Base-by-base conservation (phyloP, 805 yeast species). In the Ogataea pignaliae region DNA sequence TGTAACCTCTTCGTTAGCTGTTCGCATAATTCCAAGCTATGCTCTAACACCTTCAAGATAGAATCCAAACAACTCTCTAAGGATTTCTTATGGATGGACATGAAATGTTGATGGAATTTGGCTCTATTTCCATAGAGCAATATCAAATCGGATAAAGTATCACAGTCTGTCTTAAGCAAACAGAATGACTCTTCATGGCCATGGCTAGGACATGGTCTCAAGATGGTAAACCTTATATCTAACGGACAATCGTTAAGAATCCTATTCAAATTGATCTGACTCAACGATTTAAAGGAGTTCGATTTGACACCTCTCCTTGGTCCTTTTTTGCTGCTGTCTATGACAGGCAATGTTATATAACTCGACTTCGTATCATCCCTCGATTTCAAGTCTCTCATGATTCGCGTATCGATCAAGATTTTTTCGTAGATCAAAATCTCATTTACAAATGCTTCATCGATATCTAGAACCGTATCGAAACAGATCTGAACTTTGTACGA, bases 51-150 rank as follows among this genome's bases (percentile, higher is more conserved):
- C 40, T 66, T 65, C 14, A 64, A 36, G 3, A 69, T 62, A 3
- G 75, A 72, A 50, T 57, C 63, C 2, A 70, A 50, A 43, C 72
- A 62, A 28, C 64, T 61, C 45, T 68, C 65, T n/a, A 69, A 53
- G 6, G 75, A 66, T 15, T 56, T 52, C 12, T 55, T 56, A 41
- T 63, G 57, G 17, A 64, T 64, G 3, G 66, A 61, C 60, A 75
- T 64, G 50, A 76, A 76, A 28, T 78, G 79, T 49, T 75, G 79
- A 47, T 73, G 71, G 40, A 76, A 63, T 44, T 76, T 76, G 21
- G 79, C 76, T 42, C 76, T 59, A 47, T 75, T 76, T 40, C 75
- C 72, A 51, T 74, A 70, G n/a, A 76, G 57, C 26, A 71, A 52
- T 34, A 75, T 68, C 50, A 76, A 60, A 59, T 76, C 81, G 30